Percentiles rank a stretch among this genome's conserved stretches.
phyloP scores from a whole-genome alignment of 2,329 filamentous ascomycete species.

The Tricladium varicosporioides region DNA sequence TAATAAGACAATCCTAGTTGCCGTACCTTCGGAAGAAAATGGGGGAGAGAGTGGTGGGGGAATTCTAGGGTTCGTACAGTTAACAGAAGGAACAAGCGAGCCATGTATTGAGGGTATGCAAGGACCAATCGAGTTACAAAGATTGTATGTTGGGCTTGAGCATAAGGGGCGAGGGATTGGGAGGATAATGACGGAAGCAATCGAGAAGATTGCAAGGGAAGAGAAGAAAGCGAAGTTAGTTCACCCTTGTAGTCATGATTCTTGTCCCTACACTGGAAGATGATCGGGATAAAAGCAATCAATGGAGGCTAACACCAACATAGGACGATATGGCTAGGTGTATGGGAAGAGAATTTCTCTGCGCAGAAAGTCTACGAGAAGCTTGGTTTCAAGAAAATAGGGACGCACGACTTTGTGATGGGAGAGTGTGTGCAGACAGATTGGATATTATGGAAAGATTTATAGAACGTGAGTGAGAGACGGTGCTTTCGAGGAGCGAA shows the following conservation, averaged over 20 bases:
- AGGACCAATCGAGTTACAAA: slow-evolving; percentile 40
- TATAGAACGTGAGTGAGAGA: too few relatives aligned
- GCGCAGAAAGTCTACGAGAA: slow-evolving; percentile 41
- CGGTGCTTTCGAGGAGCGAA: too few relatives aligned
- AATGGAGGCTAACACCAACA: not conserved
- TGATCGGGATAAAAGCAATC: too few relatives aligned
- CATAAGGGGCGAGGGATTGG: slow-evolving; percentile 41
- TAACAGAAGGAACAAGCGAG: slow-evolving; percentile 39
- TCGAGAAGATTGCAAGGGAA: slow-evolving; percentile 36
- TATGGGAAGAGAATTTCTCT: slow-evolving; percentile 45
- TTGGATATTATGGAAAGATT: slow-evolving; percentile 39
- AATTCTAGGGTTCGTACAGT: slow-evolving; percentile 42
- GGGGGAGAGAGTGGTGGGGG: too few relatives aligned
- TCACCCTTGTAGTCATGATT: too few relatives aligned
- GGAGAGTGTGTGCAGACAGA: slow-evolving; percentile 43
- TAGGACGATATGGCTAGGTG: slow-evolving; percentile 44
- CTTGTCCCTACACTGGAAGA: too few relatives aligned
- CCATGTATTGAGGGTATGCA: slow-evolving; percentile 36
- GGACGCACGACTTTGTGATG: slow-evolving; percentile 42
- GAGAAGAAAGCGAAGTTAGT: slow-evolving; percentile 34
- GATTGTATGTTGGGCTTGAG: slow-evolving; percentile 40
- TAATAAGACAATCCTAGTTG: slow-evolving; percentile 29
- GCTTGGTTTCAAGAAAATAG: slow-evolving; percentile 41
- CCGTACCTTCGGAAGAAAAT: too few relatives aligned
- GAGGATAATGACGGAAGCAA: slow-evolving; percentile 30